phyloP scores from a whole-genome alignment of 306 rosid species.

The Quercus variabilis region DNA sequence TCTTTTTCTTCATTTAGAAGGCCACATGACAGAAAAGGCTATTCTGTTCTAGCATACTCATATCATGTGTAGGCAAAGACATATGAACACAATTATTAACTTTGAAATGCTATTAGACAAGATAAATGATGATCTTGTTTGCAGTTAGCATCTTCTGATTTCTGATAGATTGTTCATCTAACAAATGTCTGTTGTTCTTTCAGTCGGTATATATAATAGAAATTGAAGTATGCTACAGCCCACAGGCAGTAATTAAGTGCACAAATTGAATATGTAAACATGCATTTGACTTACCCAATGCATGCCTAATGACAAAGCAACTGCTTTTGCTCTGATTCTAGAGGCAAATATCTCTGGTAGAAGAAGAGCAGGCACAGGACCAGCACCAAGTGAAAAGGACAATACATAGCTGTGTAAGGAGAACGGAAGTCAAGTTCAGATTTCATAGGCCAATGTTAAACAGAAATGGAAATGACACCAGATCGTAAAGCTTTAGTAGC shows the following conservation, averaged over 20 bases:
- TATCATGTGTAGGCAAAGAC: neutral
- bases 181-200: neutral
- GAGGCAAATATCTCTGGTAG: conserved; percentile 96
- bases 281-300: conserved; percentile 79
- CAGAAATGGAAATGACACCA: neutral
- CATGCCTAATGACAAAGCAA: conserved; percentile 86
- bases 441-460: conserved; percentile 21
- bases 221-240: conserved; percentile 8
- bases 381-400: conserved; percentile 98
- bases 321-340: conserved; percentile 96
- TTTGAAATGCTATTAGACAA: no score
- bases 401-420: conserved; percentile 66
- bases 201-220: neutral
- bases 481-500: neutral
- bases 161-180: neutral
- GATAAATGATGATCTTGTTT: no score
- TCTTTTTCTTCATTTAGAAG: neutral
- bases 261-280: neutral
- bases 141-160: neutral
- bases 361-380: conserved; percentile 98
- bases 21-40: neutral
- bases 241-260: neutral
- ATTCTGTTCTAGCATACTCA: neutral
- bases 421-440: conserved; percentile 11
- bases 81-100: no score